Evolutionary conservation across 2,329 filamentous ascomycete genomes (phyloP).

Genomic region (Dothistroma pini): DNA sequence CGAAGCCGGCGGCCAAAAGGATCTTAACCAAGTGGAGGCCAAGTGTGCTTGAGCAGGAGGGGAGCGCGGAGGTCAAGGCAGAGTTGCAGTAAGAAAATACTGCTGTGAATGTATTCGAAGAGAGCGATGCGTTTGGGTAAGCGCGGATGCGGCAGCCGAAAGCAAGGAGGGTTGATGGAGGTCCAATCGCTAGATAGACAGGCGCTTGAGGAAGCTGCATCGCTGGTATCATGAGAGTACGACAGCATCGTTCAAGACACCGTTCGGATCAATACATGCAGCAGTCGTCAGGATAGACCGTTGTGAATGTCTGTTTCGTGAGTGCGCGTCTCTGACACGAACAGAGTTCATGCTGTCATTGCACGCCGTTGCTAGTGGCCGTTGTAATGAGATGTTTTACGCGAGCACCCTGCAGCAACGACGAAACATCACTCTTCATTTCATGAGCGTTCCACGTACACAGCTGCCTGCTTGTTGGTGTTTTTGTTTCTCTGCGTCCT

Average conservation of each 20-base stretch:
- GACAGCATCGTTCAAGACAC: neutral
- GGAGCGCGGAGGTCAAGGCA: constrained; percentile 16
- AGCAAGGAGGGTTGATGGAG: neutral
- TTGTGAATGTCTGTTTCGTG: neutral
- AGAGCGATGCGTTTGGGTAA: constrained; percentile 8
- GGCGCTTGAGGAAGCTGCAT: neutral
- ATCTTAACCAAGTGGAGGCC: constrained; percentile 56
- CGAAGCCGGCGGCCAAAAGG: constrained; percentile 49
- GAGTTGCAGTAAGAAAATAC: constrained; percentile 12
- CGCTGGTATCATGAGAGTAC: neutral
- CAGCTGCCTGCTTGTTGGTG: neutral
- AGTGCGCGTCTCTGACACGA: neutral
- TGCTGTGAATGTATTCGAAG: constrained; percentile 1
- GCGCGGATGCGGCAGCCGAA: neutral
- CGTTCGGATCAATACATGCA: neutral
- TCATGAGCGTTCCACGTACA: neutral
- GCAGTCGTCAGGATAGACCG: neutral
- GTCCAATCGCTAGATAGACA: neutral
- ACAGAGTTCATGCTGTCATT: neutral
- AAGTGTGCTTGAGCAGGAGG: constrained; percentile 37
- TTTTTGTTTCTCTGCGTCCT: neutral
- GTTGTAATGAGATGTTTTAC: neutral
- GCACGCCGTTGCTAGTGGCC: neutral
- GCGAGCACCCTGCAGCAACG: neutral
- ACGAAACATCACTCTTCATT: neutral